Evolutionary conservation across 2,329 filamentous ascomycete genomes (phyloP).

Genomic region (Trichoderma atroviride): DNA sequence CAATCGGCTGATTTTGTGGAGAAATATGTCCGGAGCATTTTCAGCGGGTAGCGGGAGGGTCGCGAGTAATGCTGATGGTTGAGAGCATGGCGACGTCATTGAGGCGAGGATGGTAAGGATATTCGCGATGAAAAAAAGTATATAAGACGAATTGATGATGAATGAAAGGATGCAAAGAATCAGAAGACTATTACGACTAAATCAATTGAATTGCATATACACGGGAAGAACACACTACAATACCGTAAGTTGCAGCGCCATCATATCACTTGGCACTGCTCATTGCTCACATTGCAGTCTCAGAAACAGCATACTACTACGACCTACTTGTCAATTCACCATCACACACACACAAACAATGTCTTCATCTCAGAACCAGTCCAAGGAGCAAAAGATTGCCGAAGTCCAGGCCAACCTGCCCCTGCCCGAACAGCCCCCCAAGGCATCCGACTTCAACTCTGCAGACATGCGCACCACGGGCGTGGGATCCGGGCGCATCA

Average conservation of each 20-base stretch:
- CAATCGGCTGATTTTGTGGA: neutral
- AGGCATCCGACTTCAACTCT: constrained; percentile 78
- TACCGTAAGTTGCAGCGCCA: neutral
- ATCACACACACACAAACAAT: neutral
- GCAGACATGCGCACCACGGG: constrained; percentile 69
- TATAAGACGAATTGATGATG: neutral
- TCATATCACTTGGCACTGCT: neutral
- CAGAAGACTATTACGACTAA: neutral
- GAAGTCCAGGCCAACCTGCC: constrained; percentile 73
- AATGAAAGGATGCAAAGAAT: neutral
- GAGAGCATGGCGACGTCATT: neutral
- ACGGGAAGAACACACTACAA: neutral
- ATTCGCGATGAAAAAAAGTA: neutral
- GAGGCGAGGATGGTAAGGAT: neutral
- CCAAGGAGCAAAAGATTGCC: constrained; percentile 68
- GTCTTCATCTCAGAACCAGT: constrained; percentile 43
- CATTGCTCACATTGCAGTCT: neutral
- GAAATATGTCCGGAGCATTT: neutral
- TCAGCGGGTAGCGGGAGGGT: no score
- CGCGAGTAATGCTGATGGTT: neutral
- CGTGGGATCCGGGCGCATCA: constrained; percentile 63
- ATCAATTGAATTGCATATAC: neutral
- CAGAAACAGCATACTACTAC: neutral
- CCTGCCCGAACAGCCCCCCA: constrained; percentile 75
- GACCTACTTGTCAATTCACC: neutral